These are phyloP conservation scores for Mucor piriformis DNA, from an alignment of 371 early-diverging fungal genomes.

Conservation along the genomic window DNA sequence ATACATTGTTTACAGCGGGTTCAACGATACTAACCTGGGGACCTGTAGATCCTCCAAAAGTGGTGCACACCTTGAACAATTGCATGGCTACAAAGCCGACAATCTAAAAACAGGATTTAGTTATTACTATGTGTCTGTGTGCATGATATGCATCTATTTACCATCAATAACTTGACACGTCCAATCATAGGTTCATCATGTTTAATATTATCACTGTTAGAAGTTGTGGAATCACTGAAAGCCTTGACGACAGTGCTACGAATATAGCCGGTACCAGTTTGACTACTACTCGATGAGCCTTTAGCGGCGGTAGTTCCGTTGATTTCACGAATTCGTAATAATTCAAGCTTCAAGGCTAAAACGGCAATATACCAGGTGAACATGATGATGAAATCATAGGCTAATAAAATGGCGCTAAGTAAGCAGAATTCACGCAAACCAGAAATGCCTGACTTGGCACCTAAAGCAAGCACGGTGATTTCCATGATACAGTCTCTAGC, in stretches of 20 bases:
- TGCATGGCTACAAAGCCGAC: slow-evolving; percentile 76
- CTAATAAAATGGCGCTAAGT: slow-evolving; percentile 77
- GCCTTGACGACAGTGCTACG: slow-evolving; percentile 54
- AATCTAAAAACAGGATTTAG: slow-evolving; percentile 44
- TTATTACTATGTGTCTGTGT: no score
- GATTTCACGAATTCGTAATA: slow-evolving; percentile 43
- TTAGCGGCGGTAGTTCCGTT: slow-evolving; percentile 13
- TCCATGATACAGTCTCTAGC: slow-evolving; percentile 84
- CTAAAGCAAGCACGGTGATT: slow-evolving; percentile 76
- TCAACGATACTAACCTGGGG: slow-evolving; percentile 49
- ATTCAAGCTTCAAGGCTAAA: slow-evolving; percentile 85
- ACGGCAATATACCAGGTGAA: slow-evolving; percentile 89
- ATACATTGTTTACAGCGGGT: slow-evolving; percentile 42
- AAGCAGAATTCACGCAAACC: slow-evolving; percentile 84
- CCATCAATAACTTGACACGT: slow-evolving; percentile 59
- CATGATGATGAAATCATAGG: slow-evolving; percentile 83
- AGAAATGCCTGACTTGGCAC: slow-evolving; percentile 76
- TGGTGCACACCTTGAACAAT: slow-evolving; percentile 71
- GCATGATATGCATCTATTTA: slow-evolving; percentile 8
- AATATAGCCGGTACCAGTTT: slow-evolving; percentile 42
- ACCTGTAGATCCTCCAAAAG: slow-evolving; percentile 48
- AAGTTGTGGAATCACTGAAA: slow-evolving; percentile 38
- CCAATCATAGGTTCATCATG: slow-evolving; percentile 60
- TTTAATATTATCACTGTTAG: slow-evolving; percentile 34
- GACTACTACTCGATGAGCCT: slow-evolving; percentile 3